These are phyloP conservation scores for Populus hybrid DNA, from an alignment of 441 rosid genomes.

Conservation along the genomic window DNA sequence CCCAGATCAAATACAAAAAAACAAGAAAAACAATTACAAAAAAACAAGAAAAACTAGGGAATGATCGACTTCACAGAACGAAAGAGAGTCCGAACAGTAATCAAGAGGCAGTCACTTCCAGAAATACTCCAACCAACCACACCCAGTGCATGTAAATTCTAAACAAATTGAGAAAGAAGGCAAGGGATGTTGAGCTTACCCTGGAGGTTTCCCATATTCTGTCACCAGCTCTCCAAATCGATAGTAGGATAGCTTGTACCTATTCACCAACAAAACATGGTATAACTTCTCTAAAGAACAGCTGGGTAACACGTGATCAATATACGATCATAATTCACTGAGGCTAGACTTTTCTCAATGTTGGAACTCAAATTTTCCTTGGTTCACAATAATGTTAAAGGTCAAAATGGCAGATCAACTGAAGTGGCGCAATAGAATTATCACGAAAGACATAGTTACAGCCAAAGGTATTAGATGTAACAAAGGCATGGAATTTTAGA, in stretches of 20 bases:
- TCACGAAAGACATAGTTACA: no score
- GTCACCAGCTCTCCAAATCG: conserved; percentile 91
- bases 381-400: neutral
- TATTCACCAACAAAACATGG: conserved; percentile 27
- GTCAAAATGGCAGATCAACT: neutral
- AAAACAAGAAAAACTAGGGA: neutral
- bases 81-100: neutral
- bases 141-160: neutral
- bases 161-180: neutral
- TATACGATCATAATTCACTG: neutral
- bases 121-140: neutral
- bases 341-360: neutral
- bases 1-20: conserved; percentile 4
- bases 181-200: conserved; percentile 45
- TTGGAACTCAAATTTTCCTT: neutral
- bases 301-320: neutral
- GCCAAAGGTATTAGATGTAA: no score
- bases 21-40: neutral
- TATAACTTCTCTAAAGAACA: neutral
- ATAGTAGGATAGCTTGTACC: conserved; percentile 95
- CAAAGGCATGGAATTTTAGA: no score
- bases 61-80: neutral
- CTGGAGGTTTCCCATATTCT: conserved; percentile 84
- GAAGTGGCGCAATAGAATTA: no score
- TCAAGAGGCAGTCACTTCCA: neutral